phyloP scores from a whole-genome alignment of 805 yeast genomes.

The Priceomyces fermenticarens region DNA sequence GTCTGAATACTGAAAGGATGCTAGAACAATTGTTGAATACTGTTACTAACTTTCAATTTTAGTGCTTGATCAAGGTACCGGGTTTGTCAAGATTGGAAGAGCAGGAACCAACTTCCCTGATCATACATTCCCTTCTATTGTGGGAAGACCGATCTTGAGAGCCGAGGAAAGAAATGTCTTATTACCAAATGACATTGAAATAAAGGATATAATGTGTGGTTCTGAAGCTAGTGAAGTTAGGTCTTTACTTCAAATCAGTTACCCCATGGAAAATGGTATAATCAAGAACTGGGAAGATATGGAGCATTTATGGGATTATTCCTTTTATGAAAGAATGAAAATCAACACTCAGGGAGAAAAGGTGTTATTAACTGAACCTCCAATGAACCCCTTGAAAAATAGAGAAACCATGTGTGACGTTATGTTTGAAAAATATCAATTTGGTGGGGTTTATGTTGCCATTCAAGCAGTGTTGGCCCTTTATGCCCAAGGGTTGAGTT shows the following conservation, averaged over 20 bases:
- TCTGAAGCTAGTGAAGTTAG: constrained; percentile 91
- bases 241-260: constrained; percentile 85
- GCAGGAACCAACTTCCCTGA: constrained; percentile 98
- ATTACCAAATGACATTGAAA: constrained; percentile 60
- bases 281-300: constrained; percentile 98
- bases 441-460: constrained; percentile 93
- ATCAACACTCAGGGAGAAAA: constrained; percentile 72
- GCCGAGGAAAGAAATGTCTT: constrained; percentile 82
- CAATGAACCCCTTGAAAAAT: constrained; percentile 91
- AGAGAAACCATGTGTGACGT: constrained; percentile 89
- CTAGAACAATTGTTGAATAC: not conserved
- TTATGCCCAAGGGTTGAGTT: constrained; percentile 93
- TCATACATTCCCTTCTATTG: constrained; percentile 93
- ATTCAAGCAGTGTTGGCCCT: constrained; percentile 97
- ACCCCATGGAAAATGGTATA: constrained; percentile 98
- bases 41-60: constrained; percentile 10
- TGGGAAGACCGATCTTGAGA: constrained; percentile 93
- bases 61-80: constrained; percentile 99
- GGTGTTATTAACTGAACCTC: constrained; percentile 92
- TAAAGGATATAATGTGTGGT: constrained; percentile 97
- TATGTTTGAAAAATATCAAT: constrained; percentile 87
- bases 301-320: constrained; percentile 98
- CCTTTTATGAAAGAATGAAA: constrained; percentile 88
- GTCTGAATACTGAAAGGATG: not conserved
- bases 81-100: constrained; percentile 94